Percentiles rank a stretch among this genome's conserved stretches.
Conservation (phyloP, 495 filamentous ascomycete species). For the Aspergillus indologenus region DNA sequence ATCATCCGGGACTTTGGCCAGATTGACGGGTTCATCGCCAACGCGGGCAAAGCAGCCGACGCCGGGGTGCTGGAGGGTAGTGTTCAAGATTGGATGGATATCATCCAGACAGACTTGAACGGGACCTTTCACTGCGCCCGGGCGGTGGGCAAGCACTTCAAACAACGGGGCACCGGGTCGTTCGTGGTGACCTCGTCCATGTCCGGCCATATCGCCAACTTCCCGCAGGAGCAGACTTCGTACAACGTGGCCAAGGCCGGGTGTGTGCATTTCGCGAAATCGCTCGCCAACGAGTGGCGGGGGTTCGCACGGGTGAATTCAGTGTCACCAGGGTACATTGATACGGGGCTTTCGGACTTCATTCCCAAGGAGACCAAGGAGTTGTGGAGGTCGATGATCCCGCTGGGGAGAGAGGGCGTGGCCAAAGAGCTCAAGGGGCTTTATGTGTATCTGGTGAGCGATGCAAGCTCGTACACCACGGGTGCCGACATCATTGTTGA, state of each 20-base stretch:
- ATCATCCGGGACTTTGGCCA: constrained; percentile 62
- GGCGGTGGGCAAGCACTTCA: constrained; percentile 62
- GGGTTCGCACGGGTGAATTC: constrained; percentile 73
- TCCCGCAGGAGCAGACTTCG: constrained; percentile 71
- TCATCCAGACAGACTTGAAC: constrained; percentile 61
- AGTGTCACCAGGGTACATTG: constrained; percentile 76
- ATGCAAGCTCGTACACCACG: constrained; percentile 82
- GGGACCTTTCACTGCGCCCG: constrained; percentile 69
- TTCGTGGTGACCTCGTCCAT: constrained; percentile 65
- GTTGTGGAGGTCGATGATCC: constrained; percentile 72
- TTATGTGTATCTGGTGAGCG: constrained; percentile 72
- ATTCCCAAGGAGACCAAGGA: constrained; percentile 66
- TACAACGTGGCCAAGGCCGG: constrained; percentile 78
- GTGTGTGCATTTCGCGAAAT: constrained; percentile 52
- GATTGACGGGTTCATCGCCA: constrained; percentile 66
- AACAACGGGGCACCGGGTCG: constrained; percentile 55
- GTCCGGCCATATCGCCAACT: constrained; percentile 75
- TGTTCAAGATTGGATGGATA: constrained; percentile 64
- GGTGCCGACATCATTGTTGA: constrained; percentile 76
- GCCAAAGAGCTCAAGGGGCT: constrained; percentile 83
- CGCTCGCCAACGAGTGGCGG: constrained; percentile 73
- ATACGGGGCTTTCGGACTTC: constrained; percentile 75
- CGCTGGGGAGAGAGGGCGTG: constrained; percentile 69
- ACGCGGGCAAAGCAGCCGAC: constrained; percentile 64
- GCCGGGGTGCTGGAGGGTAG: constrained; percentile 60